Evolutionary conservation across 805 yeast species (phyloP), one percentile per base, ranked within the genome.

Genomic region (Yarrowia deformans): DNA sequence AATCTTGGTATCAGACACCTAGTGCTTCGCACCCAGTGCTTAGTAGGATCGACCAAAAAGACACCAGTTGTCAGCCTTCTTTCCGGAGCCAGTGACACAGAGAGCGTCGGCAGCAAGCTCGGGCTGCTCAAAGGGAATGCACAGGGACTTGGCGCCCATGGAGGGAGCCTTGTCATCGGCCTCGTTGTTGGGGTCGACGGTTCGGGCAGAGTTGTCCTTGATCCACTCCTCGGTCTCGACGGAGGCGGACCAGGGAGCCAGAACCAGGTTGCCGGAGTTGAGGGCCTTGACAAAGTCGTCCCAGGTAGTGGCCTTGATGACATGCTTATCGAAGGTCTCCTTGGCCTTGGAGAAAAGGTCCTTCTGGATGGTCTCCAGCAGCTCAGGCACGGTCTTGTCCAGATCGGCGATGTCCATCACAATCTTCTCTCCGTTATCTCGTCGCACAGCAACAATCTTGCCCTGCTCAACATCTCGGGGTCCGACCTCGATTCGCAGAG

Each of bases 131-230:
- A 88, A 88, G 73, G 99, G 99, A 79, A 93, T 93, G 86, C 99
- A 95, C 80, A 95, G 85, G 23, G 97, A 90, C 84, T 95, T 95
- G 73, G 99, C 99, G 78, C 99, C 99, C 99, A 95, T 95, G 67
- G 96, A 88, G 78, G 99, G 99, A 32, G 99, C 92, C 80, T 91
- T 90, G 77, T 95, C 98, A 78, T 95, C 99, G 79, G 90, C 97
- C 74, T 87, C 91, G 37, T 82, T 88, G 73, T 90, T 97, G 72
- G 90, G 94, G 77, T 89, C 90, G 77, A 88, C 87, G 80, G 84
- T 88, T 52, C 87, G 84, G 52, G 97, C 92, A 18, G 91, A 87
- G 55, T 91, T 84, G 60, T 93, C 97, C 85, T 96, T 95, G 81
- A 95, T 96, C 74, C 90, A 94, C 74, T 95, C 99, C 82, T 95